Conservation (phyloP, 495 filamentous ascomycete species). For the Neurospora discreta region DNA sequence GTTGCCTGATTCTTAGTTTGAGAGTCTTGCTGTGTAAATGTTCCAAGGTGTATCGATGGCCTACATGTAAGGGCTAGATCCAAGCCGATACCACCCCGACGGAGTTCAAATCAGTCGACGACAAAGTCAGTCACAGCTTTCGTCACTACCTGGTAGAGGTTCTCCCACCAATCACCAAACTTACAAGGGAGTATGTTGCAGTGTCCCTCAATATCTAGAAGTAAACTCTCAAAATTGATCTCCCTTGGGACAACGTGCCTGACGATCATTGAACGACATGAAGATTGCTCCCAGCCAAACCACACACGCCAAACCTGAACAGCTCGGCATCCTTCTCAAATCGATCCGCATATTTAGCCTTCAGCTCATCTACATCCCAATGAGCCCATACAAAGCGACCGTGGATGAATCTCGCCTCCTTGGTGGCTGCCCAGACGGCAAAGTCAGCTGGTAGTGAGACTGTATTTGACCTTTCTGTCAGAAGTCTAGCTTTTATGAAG, state of each 20-base stretch:
- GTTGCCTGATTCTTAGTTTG: neutral
- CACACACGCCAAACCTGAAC: neutral
- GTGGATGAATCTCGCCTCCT: slow-evolving; percentile 41
- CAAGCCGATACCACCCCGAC: neutral
- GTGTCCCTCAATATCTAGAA: no score
- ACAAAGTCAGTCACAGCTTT: neutral
- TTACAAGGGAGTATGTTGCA: no score
- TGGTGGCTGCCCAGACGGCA: slow-evolving; percentile 37
- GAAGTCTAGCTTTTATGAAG: no score
- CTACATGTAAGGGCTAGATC: neutral
- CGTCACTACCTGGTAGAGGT: neutral
- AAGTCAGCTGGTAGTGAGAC: slow-evolving; percentile 35
- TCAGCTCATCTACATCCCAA: slow-evolving; percentile 46
- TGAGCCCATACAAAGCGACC: slow-evolving; percentile 37
- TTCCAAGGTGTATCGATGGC: neutral
- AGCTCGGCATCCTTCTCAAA: neutral
- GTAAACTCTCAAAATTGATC: no score
- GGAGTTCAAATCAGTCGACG: neutral
- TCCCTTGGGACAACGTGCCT: neutral
- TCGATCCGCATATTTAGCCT: neutral
- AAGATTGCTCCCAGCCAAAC: neutral
- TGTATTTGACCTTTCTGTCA: slow-evolving; percentile 9
- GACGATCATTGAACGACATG: neutral
- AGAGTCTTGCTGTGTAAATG: neutral
- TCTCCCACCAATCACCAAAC: no score